phyloP scores from a whole-genome alignment of 2,329 filamentous ascomycete species.

The Exophiala bonariae region DNA sequence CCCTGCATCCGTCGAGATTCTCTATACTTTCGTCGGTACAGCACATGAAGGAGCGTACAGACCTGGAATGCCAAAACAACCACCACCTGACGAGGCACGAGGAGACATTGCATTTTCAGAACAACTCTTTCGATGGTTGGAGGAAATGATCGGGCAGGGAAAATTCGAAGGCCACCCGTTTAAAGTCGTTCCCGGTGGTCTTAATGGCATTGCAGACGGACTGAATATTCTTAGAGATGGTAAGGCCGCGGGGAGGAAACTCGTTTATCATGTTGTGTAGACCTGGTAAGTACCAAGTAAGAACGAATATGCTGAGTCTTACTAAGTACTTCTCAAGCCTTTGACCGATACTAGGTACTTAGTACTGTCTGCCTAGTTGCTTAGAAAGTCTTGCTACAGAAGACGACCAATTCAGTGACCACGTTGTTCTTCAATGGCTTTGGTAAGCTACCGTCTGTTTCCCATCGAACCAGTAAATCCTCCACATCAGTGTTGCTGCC shows the following conservation, averaged over 20 bases:
- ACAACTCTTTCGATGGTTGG: constrained; percentile 45
- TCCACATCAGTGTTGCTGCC: too few species aligned
- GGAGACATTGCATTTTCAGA: constrained; percentile 45
- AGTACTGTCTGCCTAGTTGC: too few species aligned
- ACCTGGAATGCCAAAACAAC: constrained; percentile 23
- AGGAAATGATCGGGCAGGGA: constrained; percentile 45
- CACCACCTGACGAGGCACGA: constrained; percentile 25
- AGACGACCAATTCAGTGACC: too few species aligned
- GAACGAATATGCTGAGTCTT: too few species aligned
- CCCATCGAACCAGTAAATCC: too few species aligned
- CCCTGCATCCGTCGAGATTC: constrained; percentile 34
- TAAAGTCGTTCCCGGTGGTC: constrained; percentile 52
- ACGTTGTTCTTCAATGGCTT: too few species aligned
- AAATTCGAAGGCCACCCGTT: constrained; percentile 51
- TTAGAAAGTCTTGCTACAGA: too few species aligned
- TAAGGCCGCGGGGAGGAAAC: not conserved
- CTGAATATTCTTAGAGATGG: not conserved
- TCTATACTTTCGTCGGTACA: constrained; percentile 37
- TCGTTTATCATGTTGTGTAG: not conserved
- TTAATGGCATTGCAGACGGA: constrained; percentile 9
- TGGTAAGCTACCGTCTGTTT: too few species aligned
- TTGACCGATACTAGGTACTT: too few species aligned
- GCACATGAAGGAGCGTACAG: constrained; percentile 29
- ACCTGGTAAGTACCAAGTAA: too few species aligned
- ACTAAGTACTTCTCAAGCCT: too few species aligned